Evolutionary conservation across 306 rosid genomes (phyloP), one percentile per base, ranked within the genome.

Genomic region (Glycine latifolia): DNA sequence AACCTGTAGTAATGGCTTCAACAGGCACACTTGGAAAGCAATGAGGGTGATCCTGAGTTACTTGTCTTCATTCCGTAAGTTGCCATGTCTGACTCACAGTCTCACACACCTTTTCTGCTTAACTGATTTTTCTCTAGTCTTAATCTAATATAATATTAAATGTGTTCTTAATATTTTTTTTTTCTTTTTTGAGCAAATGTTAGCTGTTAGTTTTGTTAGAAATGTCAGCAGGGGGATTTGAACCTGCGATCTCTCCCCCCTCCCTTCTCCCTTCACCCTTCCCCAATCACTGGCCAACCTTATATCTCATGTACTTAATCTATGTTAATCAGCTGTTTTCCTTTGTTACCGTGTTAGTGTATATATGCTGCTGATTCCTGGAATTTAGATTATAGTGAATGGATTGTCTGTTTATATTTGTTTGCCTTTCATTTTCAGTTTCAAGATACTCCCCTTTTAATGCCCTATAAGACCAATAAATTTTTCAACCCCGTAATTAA

Each of bases 41-140:
- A 91, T 55, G 99, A 91, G 47, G 98, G 98, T 80, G 99, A 95
- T 87, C 99, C 99, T 6, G 99, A 95, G 84, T 89, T 95, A 77
- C 94, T 95, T 85, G 93, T 95, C 44, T 95, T 83, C 77, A 89
- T 95, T 87, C 98, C 97, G 98, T 91, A 85, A 86, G 94, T 87
- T 67, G 11, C 75, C 31, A 26, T 26, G 31, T 26, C 31, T 26
- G 31, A 26, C 31, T 26, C 31, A 26, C 31, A 26, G 31, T 26
- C 31, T 0, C 31, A 26, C 31, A 26, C 31, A 26, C 31, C 50
- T 63, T 37, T 39, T 44, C 33, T 59, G 31, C 55, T 33, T 6
- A 43, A 48, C 46, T 39, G 39, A 33, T 39, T 37, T 37, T 61
- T 37, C 52, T 71, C 71, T 58, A 15, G 58, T 73, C 67, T 73